These are phyloP conservation scores for Berkeleyomyces rouxiae DNA, from an alignment of 2,329 filamentous ascomycete species.

Conservation along the genomic window DNA sequence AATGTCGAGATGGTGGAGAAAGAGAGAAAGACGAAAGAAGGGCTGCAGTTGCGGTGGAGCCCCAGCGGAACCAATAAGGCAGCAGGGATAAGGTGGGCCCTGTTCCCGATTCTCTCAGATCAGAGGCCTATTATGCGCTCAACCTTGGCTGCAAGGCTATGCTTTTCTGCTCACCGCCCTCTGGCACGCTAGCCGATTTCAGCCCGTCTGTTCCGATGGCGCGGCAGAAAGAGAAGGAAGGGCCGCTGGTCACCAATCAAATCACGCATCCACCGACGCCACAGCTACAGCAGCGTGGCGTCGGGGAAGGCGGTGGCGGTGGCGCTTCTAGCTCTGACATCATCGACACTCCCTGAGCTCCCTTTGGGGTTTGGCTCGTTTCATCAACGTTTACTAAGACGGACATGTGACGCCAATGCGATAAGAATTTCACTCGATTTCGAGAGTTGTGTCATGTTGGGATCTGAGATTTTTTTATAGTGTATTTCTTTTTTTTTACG, in stretches of 20 bases:
- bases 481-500: not conserved
- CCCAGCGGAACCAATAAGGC: not conserved
- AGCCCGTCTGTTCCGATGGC: not conserved
- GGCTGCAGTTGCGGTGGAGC: not conserved
- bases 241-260: not conserved
- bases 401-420: not conserved
- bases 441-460: not conserved
- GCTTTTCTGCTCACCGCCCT: not conserved
- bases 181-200: not conserved
- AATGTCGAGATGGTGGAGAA: conserved; percentile 14
- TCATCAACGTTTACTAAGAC: not conserved
- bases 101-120: not conserved
- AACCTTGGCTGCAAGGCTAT: not conserved
- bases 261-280: not conserved
- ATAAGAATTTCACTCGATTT: not conserved
- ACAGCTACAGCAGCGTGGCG: not conserved
- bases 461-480: not conserved
- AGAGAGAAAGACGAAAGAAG: conserved; percentile 6
- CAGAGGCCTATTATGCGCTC: not conserved
- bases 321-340: conserved; percentile 35
- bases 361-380: not conserved
- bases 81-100: not conserved
- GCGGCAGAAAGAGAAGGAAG: not conserved
- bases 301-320: conserved; percentile 33
- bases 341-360: not conserved